Evolutionary conservation across 306 rosid species (phyloP).

Genomic region (Quercus bicolor): DNA sequence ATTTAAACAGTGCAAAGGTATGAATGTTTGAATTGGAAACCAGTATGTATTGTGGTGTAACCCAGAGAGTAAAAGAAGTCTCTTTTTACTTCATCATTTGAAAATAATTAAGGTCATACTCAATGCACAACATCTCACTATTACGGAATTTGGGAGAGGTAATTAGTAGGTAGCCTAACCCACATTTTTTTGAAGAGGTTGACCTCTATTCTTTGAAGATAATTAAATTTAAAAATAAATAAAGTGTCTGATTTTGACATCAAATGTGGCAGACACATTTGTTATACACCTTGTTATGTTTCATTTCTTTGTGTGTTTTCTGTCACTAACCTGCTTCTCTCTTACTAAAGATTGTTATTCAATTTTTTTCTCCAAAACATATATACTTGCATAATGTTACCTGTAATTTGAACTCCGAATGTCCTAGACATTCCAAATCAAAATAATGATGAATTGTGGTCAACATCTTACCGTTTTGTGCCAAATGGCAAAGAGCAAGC

Average conservation of each 20-base stretch:
- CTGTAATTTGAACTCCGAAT: too few species aligned
- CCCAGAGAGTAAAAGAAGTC: not conserved
- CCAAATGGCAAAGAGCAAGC: constrained; percentile 66
- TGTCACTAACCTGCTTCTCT: not conserved
- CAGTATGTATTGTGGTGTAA: not conserved
- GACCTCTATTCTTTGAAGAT: too few species aligned
- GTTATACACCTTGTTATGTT: not conserved
- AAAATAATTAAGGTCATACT: too few species aligned
- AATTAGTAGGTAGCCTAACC: too few species aligned
- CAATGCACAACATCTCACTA: too few species aligned
- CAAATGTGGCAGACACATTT: not conserved
- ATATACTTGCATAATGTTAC: too few species aligned
- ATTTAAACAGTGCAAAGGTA: not conserved
- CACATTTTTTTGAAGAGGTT: too few species aligned
- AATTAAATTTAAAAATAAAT: too few species aligned
- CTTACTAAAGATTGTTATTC: too few species aligned
- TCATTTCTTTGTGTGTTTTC: not conserved
- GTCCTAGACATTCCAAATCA: not conserved
- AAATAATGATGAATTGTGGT: not conserved
- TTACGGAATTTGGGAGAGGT: too few species aligned
- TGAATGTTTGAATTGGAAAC: not conserved
- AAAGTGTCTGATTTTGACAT: not conserved
- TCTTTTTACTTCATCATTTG: not conserved
- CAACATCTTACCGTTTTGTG: constrained; percentile 57
- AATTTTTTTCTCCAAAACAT: too few species aligned